phyloP scores from a whole-genome alignment of 2,329 filamentous ascomycete species.

The Colletotrichum lentis region DNA sequence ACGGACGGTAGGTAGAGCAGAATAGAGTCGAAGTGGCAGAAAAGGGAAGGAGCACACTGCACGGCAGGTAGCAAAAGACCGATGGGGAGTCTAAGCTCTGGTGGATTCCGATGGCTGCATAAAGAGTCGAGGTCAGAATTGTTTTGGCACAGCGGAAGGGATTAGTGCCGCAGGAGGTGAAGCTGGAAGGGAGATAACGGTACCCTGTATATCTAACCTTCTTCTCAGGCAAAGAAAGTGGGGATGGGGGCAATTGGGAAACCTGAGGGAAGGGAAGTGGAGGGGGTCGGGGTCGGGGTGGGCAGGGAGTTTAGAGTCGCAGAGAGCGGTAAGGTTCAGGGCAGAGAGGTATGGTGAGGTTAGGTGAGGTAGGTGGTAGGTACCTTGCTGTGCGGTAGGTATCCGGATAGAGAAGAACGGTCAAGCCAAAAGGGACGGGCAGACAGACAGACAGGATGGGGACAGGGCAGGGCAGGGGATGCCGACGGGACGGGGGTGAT shows the following conservation, averaged over 20 bases:
- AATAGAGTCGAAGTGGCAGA: constrained; percentile 14
- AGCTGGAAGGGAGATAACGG: constrained; percentile 40
- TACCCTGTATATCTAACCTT: constrained; percentile 39
- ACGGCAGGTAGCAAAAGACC: constrained; percentile 31
- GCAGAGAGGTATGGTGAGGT: constrained; percentile 5
- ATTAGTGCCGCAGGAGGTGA: constrained; percentile 50
- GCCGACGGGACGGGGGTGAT: constrained; percentile 12
- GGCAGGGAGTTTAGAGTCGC: constrained; percentile 30
- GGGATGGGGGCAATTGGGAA: constrained; percentile 37
- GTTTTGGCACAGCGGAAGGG: constrained; percentile 50
- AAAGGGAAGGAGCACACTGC: constrained; percentile 23
- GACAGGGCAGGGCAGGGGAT: constrained; percentile 13
- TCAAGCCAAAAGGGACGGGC: constrained; percentile 1
- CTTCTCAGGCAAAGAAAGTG: constrained; percentile 38
- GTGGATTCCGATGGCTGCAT: constrained; percentile 46
- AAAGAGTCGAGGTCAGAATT: constrained; percentile 49
- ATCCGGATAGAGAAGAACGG: constrained; percentile 2
- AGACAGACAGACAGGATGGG: constrained; percentile 17
- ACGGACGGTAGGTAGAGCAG: constrained; percentile 10
- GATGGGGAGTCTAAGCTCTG: constrained; percentile 39
- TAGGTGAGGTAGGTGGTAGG: not conserved
- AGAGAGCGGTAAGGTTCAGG: constrained; percentile 22
- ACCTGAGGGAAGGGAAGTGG: constrained; percentile 38
- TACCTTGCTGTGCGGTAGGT: constrained; percentile 1
- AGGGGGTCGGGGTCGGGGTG: constrained; percentile 36